These are phyloP conservation scores for Talaromyces sp. DNA, from an alignment of 2,329 filamentous ascomycete species.

Conservation along the genomic window DNA sequence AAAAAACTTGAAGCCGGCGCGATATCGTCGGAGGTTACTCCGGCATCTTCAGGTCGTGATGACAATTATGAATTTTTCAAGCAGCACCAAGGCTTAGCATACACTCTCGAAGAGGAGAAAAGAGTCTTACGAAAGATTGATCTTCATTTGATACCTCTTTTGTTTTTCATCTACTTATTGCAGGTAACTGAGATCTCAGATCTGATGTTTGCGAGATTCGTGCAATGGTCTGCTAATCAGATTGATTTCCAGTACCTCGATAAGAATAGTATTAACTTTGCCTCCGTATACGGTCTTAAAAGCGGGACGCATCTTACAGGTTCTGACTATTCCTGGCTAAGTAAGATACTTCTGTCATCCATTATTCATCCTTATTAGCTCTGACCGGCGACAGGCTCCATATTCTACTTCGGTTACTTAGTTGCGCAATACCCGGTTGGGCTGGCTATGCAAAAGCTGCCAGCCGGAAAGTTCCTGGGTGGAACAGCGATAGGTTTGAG, in stretches of 20 bases:
- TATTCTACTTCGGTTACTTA: constrained; percentile 56
- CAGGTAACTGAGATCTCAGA: constrained; percentile 51
- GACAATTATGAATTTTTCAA: constrained; percentile 44
- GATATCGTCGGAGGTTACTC: constrained; percentile 11
- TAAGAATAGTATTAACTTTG: constrained; percentile 56
- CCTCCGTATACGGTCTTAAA: constrained; percentile 36
- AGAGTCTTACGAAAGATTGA: constrained; percentile 60
- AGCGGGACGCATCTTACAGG: constrained; percentile 28
- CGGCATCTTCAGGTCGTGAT: constrained; percentile 30
- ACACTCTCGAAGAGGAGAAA: constrained; percentile 27
- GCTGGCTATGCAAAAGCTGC: constrained; percentile 49
- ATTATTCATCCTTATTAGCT: background rate
- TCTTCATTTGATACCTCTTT: constrained; percentile 55
- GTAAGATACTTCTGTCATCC: constrained; percentile 8
- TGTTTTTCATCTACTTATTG: constrained; percentile 62
- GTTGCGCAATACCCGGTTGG: constrained; percentile 50
- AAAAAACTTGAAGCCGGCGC: constrained; percentile 9
- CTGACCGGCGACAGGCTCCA: constrained; percentile 34
- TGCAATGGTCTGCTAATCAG: too few relatives aligned
- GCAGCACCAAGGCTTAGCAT: constrained; percentile 22
- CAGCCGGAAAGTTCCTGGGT: constrained; percentile 50
- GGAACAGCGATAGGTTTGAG: constrained; percentile 39
- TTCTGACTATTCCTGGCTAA: constrained; percentile 32
- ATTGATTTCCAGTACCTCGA: constrained; percentile 53
- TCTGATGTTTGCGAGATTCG: too few relatives aligned